phyloP scores from a whole-genome alignment of 345 rosid genomes.

The Eucalyptus cladocalyx region DNA sequence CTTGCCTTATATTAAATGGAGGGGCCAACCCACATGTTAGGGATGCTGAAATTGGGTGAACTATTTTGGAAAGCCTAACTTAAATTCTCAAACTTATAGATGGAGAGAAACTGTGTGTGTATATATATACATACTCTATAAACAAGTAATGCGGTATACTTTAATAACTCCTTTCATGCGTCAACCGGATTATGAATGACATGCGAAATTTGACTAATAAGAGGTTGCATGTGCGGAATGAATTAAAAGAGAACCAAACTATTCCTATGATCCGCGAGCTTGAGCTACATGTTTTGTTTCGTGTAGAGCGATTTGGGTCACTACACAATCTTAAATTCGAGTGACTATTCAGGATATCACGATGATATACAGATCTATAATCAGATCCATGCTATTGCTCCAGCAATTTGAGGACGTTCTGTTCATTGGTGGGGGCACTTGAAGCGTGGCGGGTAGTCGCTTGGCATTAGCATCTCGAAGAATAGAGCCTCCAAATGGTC shows the following conservation, averaged over 20 bases:
- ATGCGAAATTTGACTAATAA: not conserved
- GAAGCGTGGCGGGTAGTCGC: not conserved
- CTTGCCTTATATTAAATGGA: not conserved
- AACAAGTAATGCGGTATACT: not conserved
- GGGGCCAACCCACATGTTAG: not conserved
- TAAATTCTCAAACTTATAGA: not conserved
- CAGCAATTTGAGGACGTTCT: not conserved
- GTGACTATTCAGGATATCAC: not conserved
- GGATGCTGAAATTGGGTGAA: not conserved
- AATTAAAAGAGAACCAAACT: not conserved
- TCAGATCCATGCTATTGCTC: not conserved
- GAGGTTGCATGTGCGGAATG: fast-evolving
- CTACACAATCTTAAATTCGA: not conserved
- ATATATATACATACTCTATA: not conserved
- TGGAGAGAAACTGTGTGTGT: not conserved
- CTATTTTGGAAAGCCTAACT: not conserved
- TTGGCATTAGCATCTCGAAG: not conserved
- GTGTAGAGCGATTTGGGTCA: not conserved
- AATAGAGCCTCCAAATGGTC: not conserved
- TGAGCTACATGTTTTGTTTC: not conserved
- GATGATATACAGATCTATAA: not conserved
- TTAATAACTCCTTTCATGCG: fast-evolving
- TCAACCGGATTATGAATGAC: not conserved
- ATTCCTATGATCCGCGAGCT: not conserved
- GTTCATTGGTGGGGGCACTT: not conserved